These are phyloP conservation scores for Colletotrichum plurivorum DNA, from an alignment of 2,329 filamentous ascomycete species.

Conservation along the genomic window DNA sequence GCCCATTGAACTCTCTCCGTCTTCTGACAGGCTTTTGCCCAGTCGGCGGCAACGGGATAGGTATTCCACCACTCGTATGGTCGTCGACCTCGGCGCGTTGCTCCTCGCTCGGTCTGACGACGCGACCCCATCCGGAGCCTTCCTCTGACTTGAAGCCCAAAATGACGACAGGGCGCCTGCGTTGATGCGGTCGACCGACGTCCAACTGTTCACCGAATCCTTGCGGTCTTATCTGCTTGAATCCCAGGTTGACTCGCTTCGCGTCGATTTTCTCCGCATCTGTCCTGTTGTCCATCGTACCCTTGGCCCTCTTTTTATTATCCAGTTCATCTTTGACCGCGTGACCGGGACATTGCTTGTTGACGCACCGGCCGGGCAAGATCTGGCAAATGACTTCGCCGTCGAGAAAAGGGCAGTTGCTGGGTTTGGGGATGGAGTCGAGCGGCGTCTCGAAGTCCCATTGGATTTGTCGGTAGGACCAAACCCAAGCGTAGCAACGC, in stretches of 20 bases:
- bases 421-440: constrained; percentile 26
- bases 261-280: constrained; percentile 95
- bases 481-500: constrained; percentile 31
- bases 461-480: constrained; percentile 24
- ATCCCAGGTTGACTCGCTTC: constrained; percentile 27
- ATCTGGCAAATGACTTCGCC: constrained; percentile 32
- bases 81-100: not conserved
- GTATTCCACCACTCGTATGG: not conserved
- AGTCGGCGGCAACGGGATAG: not conserved
- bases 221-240: constrained; percentile 22
- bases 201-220: constrained; percentile 30
- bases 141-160: constrained; percentile 18
- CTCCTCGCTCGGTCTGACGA: not conserved
- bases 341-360: constrained; percentile 20
- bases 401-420: constrained; percentile 31
- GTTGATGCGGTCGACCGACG: constrained; percentile 33
- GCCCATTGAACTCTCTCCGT: constrained; percentile 22
- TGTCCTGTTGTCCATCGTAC: constrained; percentile 82
- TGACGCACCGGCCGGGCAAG: constrained; percentile 36
- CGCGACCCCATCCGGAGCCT: not conserved
- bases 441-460: constrained; percentile 32
- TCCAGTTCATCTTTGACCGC: constrained; percentile 9
- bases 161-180: constrained; percentile 21
- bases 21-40: constrained; percentile 1
- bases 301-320: constrained; percentile 13